Percentiles rank a stretch among this genome's conserved stretches.
Conservation (phyloP, 1,139 yeast species). For the Magnusiomyces fungicola region DNA sequence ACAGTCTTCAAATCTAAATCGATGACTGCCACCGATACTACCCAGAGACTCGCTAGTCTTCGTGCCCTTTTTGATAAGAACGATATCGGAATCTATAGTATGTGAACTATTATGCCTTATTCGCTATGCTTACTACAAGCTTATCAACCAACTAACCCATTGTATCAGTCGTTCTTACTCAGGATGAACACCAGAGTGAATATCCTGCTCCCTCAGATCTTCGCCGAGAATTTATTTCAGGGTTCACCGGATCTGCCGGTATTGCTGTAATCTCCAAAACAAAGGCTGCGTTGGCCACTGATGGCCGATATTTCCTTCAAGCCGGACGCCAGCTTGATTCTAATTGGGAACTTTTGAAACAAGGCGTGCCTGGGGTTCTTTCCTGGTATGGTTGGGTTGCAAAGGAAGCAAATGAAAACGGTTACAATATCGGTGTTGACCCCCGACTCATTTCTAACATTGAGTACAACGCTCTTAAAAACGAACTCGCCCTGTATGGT, state of each 20-base stretch:
- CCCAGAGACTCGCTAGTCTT: conserved; percentile 43
- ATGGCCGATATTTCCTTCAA: conserved; percentile 90
- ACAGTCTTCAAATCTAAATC: conserved; percentile 10
- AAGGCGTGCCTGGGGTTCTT: conserved; percentile 64
- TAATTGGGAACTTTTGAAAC: conserved; percentile 80
- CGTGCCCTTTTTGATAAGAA: conserved; percentile 58
- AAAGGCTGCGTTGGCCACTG: conserved; percentile 79
- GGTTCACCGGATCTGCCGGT: conserved; percentile 91
- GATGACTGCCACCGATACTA: conserved; percentile 16
- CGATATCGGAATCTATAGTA: conserved; percentile 58
- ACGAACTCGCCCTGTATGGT: conserved; percentile 29
- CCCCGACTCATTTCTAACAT: conserved; percentile 61
- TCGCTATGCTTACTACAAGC: background rate
- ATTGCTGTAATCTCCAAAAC: conserved; percentile 75
- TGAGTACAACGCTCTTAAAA: conserved; percentile 34
- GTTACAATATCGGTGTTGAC: conserved; percentile 46
- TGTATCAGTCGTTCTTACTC: conserved; percentile 60
- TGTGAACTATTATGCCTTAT: conserved; percentile 32
- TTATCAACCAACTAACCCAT: background rate
- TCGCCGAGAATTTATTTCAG: conserved; percentile 74
- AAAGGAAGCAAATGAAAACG: conserved; percentile 29
- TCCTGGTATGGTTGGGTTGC: conserved; percentile 87
- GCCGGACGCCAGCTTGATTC: conserved; percentile 77
- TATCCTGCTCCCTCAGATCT: conserved; percentile 77
- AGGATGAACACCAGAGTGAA: conserved; percentile 92